These are phyloP conservation scores for Pisolithus albus DNA, from an alignment of 768 basidiomycete genomes.

Conservation along the genomic window DNA sequence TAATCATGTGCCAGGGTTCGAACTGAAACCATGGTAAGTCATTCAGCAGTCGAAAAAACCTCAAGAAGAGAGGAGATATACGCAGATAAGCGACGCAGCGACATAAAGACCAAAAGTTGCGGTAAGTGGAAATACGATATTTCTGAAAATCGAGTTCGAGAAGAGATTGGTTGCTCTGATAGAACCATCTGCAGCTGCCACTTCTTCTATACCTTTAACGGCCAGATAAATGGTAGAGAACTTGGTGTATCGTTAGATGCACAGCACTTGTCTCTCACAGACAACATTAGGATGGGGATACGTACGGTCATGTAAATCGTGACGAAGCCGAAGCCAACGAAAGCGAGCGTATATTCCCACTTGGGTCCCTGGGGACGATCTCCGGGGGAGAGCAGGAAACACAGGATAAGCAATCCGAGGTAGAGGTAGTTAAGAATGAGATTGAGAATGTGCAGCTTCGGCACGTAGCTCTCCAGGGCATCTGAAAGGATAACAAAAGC, in stretches of 20 bases:
- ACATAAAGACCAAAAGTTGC: conserved; percentile 91
- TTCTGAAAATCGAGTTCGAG: conserved; percentile 74
- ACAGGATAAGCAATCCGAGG: conserved; percentile 77
- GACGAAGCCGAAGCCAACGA: conserved; percentile 83
- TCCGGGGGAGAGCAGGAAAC: conserved; percentile 82
- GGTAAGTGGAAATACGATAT: conserved; percentile 77
- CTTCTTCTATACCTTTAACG: conserved; percentile 65
- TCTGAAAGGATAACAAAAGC: conserved; percentile 73
- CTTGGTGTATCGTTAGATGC: conserved; percentile 30
- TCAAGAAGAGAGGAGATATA: conserved; percentile 35
- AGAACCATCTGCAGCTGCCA: conserved; percentile 40
- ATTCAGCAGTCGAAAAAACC: background rate
- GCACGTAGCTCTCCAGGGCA: conserved; percentile 60
- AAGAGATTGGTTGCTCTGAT: conserved; percentile 56
- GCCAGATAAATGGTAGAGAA: conserved; percentile 76
- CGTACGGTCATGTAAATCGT: conserved; percentile 95
- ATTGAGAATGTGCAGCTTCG: conserved; percentile 67
- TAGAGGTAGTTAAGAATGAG: conserved; percentile 80
- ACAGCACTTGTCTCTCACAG: background rate
- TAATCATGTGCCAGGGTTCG: conserved; percentile 99
- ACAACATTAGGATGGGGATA: conserved; percentile 1
- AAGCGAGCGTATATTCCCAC: conserved; percentile 77
- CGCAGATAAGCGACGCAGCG: conserved; percentile 74
- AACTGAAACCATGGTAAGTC: conserved; percentile 42
- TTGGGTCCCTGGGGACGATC: conserved; percentile 90